Evolutionary conservation across 2,329 filamentous ascomycete genomes (phyloP).

Genomic region (Curvularia verruculosa): DNA sequence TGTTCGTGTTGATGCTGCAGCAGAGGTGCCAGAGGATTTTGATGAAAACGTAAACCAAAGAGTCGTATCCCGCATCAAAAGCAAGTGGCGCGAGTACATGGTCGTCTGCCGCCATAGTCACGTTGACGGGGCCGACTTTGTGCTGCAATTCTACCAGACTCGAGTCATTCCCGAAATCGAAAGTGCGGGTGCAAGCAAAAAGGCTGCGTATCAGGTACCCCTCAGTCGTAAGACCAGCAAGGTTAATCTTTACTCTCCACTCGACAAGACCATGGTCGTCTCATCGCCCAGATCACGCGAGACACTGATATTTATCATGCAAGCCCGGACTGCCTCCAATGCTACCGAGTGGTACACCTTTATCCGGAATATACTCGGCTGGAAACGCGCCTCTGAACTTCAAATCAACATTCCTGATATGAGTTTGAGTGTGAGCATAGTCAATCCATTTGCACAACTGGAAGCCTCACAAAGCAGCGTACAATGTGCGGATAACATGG

Average conservation of each 20-base stretch:
- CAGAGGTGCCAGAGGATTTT: constrained; percentile 64
- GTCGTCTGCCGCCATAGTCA: constrained; percentile 65
- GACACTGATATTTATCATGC: constrained; percentile 65
- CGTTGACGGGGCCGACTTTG: constrained; percentile 61
- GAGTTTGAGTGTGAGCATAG: constrained; percentile 62
- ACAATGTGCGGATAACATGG: constrained; percentile 53
- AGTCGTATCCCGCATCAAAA: constrained; percentile 62
- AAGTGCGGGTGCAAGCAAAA: constrained; percentile 57
- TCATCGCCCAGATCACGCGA: constrained; percentile 62
- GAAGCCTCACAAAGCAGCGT: constrained; percentile 53
- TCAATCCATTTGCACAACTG: constrained; percentile 64
- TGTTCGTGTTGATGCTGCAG: constrained; percentile 63
- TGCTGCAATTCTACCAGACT: constrained; percentile 66
- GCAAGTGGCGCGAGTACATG: constrained; percentile 71
- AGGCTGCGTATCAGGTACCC: constrained; percentile 63
- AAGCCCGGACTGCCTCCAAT: constrained; percentile 64
- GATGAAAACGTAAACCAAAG: constrained; percentile 67
- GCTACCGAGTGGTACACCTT: constrained; percentile 74
- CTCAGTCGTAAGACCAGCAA: constrained; percentile 60
- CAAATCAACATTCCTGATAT: constrained; percentile 69
- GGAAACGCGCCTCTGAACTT: constrained; percentile 61
- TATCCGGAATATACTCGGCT: constrained; percentile 64
- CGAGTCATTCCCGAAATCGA: constrained; percentile 68
- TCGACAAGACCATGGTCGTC: constrained; percentile 71
- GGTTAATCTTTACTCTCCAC: constrained; percentile 68